Conservation (phyloP, 768 basidiomycete species). For the Multifurca ochricompacta region DNA sequence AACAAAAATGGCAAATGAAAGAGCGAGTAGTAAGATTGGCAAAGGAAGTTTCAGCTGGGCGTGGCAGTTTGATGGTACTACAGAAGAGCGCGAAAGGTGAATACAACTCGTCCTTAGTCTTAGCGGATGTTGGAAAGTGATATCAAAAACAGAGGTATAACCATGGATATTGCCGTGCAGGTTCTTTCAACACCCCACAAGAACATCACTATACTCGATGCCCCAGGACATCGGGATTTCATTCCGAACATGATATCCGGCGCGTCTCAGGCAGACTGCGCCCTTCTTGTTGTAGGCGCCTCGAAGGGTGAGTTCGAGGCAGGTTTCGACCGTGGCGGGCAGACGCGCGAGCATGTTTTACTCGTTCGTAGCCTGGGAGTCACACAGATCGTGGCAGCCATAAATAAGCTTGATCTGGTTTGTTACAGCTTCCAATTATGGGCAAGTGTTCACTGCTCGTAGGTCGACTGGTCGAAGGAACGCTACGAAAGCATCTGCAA, state of each 20-base stretch:
- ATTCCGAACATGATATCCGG: slow-evolving; percentile 99
- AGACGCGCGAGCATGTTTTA: slow-evolving; percentile 90
- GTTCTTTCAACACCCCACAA: slow-evolving; percentile 65
- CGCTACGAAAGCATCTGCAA: slow-evolving; percentile 83
- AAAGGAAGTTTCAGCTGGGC: slow-evolving; percentile 98
- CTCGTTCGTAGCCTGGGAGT: slow-evolving; percentile 91
- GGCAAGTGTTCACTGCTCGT: neutral
- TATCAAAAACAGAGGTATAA: slow-evolving; percentile 66
- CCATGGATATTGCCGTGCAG: slow-evolving; percentile 93
- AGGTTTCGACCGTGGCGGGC: slow-evolving; percentile 89
- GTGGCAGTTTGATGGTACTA: slow-evolving; percentile 91
- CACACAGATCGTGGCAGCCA: slow-evolving; percentile 79
- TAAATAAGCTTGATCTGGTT: slow-evolving; percentile 94
- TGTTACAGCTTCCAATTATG: slow-evolving; percentile 19
- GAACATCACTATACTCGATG: slow-evolving; percentile 89
- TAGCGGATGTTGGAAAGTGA: slow-evolving; percentile 5
- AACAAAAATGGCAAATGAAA: slow-evolving; percentile 73
- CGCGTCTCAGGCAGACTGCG: slow-evolving; percentile 93
- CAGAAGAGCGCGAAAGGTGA: slow-evolving; percentile 89
- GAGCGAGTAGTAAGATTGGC: slow-evolving; percentile 82
- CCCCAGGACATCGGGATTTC: slow-evolving; percentile 95
- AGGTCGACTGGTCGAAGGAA: slow-evolving; percentile 83
- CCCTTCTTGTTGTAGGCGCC: slow-evolving; percentile 88
- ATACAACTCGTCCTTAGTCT: neutral
- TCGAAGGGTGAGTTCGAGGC: slow-evolving; percentile 90